Conservation (phyloP, 2,329 filamentous ascomycete genomes). For the Xylaria sp. region DNA sequence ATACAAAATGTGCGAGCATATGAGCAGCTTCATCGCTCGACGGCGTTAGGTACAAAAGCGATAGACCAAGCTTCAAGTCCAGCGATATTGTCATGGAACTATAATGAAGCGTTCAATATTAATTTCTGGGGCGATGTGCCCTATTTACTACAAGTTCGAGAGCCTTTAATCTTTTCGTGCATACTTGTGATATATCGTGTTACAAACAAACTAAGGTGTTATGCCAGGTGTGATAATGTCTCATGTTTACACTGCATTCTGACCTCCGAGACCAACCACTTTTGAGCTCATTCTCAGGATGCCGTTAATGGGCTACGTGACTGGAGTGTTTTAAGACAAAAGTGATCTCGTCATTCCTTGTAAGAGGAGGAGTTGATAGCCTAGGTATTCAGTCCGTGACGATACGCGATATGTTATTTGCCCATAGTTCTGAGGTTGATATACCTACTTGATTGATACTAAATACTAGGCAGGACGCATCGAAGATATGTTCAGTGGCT, state of each 20-base stretch:
- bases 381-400: neutral
- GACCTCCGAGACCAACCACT: no score
- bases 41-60: slow-evolving; percentile 24
- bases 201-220: neutral
- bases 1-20: slow-evolving; percentile 18
- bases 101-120: slow-evolving; percentile 19
- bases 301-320: neutral
- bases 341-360: no score
- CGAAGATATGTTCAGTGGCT: neutral
- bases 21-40: slow-evolving; percentile 15
- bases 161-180: neutral
- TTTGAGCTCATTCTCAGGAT: neutral
- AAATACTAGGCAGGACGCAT: no score
- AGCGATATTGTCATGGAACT: slow-evolving; percentile 16
- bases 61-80: slow-evolving; percentile 22
- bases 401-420: neutral
- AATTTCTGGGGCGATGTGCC: slow-evolving; percentile 1
- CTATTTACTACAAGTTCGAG: neutral
- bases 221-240: neutral
- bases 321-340: neutral
- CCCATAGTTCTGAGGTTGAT: neutral
- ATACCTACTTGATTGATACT: no score
- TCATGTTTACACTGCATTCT: neutral
- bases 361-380: neutral
- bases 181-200: neutral